Conservation (phyloP, 192 early-diverging fungal species). For the Podila horticola region DNA sequence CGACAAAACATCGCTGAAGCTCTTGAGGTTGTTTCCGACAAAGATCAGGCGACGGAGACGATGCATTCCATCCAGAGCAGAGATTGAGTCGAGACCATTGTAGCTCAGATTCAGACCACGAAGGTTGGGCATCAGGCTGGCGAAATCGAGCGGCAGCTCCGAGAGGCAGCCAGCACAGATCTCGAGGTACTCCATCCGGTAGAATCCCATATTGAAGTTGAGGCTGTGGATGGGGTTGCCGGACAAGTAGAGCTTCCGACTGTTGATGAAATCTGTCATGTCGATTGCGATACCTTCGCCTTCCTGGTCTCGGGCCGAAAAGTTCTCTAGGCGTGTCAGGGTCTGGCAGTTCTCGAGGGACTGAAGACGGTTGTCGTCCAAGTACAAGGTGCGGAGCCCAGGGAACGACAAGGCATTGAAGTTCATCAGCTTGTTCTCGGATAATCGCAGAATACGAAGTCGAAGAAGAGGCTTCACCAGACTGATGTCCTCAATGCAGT, state of each 20-base stretch:
- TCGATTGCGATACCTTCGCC: slow-evolving; percentile 53
- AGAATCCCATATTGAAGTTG: slow-evolving; percentile 49
- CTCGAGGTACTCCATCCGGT: slow-evolving; percentile 59
- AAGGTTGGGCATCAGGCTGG: slow-evolving; percentile 52
- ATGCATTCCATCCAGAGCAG: slow-evolving; percentile 44
- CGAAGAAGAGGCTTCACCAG: slow-evolving; percentile 41
- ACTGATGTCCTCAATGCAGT: slow-evolving; percentile 56
- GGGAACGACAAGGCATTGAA: slow-evolving; percentile 56
- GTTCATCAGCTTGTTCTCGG: slow-evolving; percentile 50
- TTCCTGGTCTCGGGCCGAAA: slow-evolving; percentile 60
- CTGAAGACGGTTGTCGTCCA: slow-evolving; percentile 58
- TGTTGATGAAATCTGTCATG: slow-evolving; percentile 45
- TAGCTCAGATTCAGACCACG: slow-evolving; percentile 52
- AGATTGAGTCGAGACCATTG: slow-evolving; percentile 52
- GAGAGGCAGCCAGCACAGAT: slow-evolving; percentile 54
- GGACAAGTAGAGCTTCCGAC: slow-evolving; percentile 36
- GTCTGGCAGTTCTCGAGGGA: slow-evolving; percentile 47
- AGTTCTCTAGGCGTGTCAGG: slow-evolving; percentile 44
- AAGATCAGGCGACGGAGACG: slow-evolving; percentile 54
- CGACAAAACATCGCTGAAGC: slow-evolving; percentile 33
- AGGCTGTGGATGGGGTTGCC: slow-evolving; percentile 52
- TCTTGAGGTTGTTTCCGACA: slow-evolving; percentile 56
- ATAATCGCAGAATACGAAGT: slow-evolving; percentile 50
- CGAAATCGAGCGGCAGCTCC: slow-evolving; percentile 52
- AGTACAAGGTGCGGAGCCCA: slow-evolving; percentile 51